phyloP scores from a whole-genome alignment of 2,329 filamentous ascomycete species.

The Cephalotrichum gorgonifer region DNA sequence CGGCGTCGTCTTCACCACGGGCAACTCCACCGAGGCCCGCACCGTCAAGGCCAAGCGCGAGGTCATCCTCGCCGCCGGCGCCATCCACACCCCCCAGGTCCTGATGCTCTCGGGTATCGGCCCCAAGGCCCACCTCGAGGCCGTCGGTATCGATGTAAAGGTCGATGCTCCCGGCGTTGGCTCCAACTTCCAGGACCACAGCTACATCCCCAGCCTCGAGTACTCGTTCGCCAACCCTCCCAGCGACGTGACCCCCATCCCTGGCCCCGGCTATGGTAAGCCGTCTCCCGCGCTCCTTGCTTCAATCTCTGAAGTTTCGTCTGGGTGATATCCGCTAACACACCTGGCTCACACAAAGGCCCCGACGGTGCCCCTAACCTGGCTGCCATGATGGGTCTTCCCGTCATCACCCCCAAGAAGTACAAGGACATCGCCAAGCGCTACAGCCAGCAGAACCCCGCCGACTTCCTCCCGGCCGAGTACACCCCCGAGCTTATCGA shows the following conservation, averaged over 20 bases:
- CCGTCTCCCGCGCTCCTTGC: background rate
- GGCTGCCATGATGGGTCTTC: constrained; percentile 13
- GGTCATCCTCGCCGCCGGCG: constrained; percentile 38
- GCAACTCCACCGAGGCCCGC: constrained; percentile 7
- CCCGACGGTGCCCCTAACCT: constrained; percentile 11
- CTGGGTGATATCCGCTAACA: background rate
- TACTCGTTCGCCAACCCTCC: constrained; percentile 1
- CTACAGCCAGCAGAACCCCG: constrained; percentile 11
- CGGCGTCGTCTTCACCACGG: constrained; percentile 14
- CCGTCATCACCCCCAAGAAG: constrained; percentile 13
- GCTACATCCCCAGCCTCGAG: constrained; percentile 7
- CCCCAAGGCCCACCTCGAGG: constrained; percentile 25
- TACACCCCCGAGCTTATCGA: constrained; percentile 13
- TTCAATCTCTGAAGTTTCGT: background rate
- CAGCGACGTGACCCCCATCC: background rate
- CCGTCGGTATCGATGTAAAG: constrained; percentile 31
- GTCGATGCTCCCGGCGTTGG: constrained; percentile 46
- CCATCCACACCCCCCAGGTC: constrained; percentile 39
- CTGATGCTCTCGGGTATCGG: constrained; percentile 41
- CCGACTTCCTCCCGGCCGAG: constrained; percentile 10
- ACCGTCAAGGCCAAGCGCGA: constrained; percentile 24
- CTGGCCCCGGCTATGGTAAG: constrained; percentile 1
- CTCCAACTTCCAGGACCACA: constrained; percentile 48
- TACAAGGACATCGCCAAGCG: constrained; percentile 10
- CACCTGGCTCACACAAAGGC: background rate